Base-by-base conservation (phyloP, 108 stramenopile genomes). In the Fragilariopsis cylindrus region DNA sequence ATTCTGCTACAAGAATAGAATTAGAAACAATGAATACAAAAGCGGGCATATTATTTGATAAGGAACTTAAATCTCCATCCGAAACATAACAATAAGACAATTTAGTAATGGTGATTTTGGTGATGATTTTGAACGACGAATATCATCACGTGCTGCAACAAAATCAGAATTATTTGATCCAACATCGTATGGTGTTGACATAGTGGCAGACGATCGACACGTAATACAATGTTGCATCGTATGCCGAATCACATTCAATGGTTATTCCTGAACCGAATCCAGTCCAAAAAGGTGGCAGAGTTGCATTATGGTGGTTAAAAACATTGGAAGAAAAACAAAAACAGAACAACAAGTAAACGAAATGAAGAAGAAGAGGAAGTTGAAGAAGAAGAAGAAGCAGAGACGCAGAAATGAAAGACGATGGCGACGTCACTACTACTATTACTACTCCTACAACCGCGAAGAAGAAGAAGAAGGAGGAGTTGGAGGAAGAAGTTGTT, bases 251-350 rank as follows among this genome's bases (percentile, higher is more conserved):
- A 30, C 30, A 30, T 11, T 9, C 42, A n/a, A 4, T 8, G 8
- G 1, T 9, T 2, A 0, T 43, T 9, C 43, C 62, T 7, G 45
- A 49, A n/a, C 83, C 83, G 4, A 69, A 46, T 8, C 70, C 71
- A 19, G 74, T 75, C 18, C 78, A 76, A 74, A 70, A 56, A 46
- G 83, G 83, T 30, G 83, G 83, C 56, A 53, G 78, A n/a, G 67
- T 80, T 8, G 83, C 83, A 21, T 60, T 84, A 56, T 84, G 75
- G 70, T 74, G 63, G 60, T 55, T 84, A 6, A 42, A 76, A 30
- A 8, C 55, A 57, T 16, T 79, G 47, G 71, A 83, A 57, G 72
- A 70, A 30, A 65, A 19, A 65, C 73, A 49, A 67, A 58, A 42
- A 52, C 12, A 9, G 58, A 53, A 44, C 4, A 58, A 39, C 45